Evolutionary conservation across 1,284 basidiomycete species (phyloP), one percentile per base, ranked within the genome.

Genomic region (Tausonia pullulans): DNA sequence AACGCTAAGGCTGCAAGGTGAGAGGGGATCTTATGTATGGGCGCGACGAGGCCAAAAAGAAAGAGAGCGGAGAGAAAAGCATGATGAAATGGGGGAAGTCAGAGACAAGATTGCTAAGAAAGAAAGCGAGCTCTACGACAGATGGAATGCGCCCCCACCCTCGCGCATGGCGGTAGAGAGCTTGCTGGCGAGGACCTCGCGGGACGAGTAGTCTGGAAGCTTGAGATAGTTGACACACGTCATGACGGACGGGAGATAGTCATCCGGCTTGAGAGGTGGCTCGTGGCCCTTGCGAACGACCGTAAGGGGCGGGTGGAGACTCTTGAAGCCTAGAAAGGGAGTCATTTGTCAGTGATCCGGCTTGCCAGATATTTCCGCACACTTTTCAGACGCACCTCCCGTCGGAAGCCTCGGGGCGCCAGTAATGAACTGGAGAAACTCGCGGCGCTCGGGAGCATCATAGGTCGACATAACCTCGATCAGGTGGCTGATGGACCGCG

Each of bases 141-240:
- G 80, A 79, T 96, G 91, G 87, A 97, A 97, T 72, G 90, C 91
- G 9, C 90, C 90, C 67, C 90, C 85, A 62, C 93, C 93, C 76
- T 96, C 93, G 71, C 83, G 82, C 79, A 94, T 91, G 41, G 93
- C 92, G 16, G 84, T 80, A 65, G 80, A 78, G 66, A 97, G 75
- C 74, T 91, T 93, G 74, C 87, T 84, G 69, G 79, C 81, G 83
- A 95, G 86, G 52, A 90, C 83, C 50, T 80, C 81, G 76, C 88
- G 90, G 50, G 85, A 84, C 65, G 88, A 90, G 75, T 96, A 97
- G 73, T 95, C 90, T 0, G 93, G 93, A 70, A 96, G 78, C 76
- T 97, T 97, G 73, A 97, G 79, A 73, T 94, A 95, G 77, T 97
- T 96, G 69, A 95, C 94, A 74, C 95, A 98, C 9, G 95, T 98